Evolutionary conservation across 345 rosid genomes (phyloP).

Genomic region (Eucalyptus tenuipes): DNA sequence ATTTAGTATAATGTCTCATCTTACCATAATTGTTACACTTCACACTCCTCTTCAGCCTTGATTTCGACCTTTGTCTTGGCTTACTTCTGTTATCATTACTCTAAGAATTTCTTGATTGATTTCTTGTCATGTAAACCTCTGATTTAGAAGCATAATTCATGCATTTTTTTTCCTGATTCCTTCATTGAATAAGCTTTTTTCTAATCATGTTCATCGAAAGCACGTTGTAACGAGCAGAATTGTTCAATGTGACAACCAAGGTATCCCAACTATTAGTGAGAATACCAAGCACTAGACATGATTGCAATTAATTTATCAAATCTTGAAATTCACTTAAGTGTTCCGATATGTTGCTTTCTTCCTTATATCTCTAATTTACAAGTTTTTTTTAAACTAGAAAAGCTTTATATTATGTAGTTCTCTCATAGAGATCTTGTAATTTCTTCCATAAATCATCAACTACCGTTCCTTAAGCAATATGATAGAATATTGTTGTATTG

Average conservation of each 20-base stretch:
- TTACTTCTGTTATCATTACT: background rate
- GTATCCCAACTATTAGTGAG: background rate
- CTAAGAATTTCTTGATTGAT: too few relatives aligned
- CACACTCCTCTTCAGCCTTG: background rate
- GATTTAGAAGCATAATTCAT: background rate
- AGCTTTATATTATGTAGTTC: too few relatives aligned
- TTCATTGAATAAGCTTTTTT: too few relatives aligned
- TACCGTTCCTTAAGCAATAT: too few relatives aligned
- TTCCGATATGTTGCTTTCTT: accelerated
- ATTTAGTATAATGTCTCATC: background rate
- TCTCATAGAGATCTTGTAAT: too few relatives aligned
- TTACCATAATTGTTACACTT: background rate
- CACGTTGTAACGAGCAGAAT: accelerated
- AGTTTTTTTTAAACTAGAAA: too few relatives aligned
- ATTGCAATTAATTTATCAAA: background rate
- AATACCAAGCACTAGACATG: background rate
- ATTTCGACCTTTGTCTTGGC: background rate
- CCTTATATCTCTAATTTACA: too few relatives aligned
- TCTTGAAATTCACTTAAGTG: too few relatives aligned
- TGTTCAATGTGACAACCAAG: background rate
- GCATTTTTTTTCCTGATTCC: background rate
- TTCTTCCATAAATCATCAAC: too few relatives aligned
- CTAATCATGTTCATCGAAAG: too few relatives aligned
- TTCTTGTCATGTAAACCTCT: background rate
- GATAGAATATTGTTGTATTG: too few relatives aligned